A percentile compares a stretch with the other conserved stretches of the same genome.
Conservation (phyloP, 345 rosid species). For the Eucalyptus polyanthemos region DNA sequence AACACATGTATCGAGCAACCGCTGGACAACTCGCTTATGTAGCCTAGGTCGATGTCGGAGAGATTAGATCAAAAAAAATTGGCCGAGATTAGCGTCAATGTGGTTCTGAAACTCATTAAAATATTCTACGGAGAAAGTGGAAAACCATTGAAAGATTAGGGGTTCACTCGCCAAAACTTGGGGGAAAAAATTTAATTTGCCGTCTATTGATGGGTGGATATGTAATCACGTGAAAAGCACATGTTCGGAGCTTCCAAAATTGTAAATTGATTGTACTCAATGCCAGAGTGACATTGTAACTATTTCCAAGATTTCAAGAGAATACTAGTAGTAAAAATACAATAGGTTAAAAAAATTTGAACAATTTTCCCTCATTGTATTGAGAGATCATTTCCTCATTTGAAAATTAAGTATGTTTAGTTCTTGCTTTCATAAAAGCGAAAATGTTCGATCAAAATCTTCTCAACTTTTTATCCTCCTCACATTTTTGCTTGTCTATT, state of each 20-base stretch:
- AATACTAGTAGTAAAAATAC: neutral
- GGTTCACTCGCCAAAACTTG: neutral
- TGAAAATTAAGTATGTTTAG: neutral
- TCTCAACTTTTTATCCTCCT: neutral
- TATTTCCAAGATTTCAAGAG: neutral
- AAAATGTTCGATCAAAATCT: neutral
- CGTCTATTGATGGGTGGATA: neutral
- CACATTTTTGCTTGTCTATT: neutral
- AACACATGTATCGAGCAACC: neutral
- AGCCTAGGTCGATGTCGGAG: neutral
- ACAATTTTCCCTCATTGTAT: neutral
- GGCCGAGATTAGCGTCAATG: neutral
- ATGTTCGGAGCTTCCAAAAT: fast-evolving
- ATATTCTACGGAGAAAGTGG: neutral
- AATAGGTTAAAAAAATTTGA: fast-evolving
- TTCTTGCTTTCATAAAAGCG: no score
- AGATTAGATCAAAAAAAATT: neutral
- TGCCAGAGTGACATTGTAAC: neutral
- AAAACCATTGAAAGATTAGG: neutral
- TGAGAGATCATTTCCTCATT: neutral
- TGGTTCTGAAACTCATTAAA: neutral
- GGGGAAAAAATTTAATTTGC: neutral
- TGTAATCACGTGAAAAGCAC: neutral
- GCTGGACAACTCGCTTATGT: neutral
- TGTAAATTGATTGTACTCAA: neutral